A percentile compares a stretch with the other conserved stretches of the same genome.
phyloP scores from a whole-genome alignment of 2,329 filamentous ascomycete genomes.

The Capronia epimyces region DNA sequence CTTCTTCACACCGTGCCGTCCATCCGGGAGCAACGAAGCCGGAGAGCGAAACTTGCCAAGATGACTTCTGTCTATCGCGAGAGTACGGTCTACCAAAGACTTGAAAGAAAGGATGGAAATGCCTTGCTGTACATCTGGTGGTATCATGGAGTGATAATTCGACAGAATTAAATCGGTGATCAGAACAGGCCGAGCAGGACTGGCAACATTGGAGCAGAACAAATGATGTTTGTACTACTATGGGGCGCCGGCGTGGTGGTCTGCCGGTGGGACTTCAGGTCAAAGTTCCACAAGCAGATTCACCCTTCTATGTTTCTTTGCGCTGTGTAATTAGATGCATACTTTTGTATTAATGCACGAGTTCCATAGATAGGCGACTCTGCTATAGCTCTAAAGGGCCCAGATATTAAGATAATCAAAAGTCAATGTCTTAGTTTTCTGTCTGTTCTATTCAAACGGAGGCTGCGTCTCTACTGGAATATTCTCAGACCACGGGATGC shows the following conservation, averaged over 20 bases:
- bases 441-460: too few species aligned
- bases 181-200: background rate
- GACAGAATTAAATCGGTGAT: too few species aligned
- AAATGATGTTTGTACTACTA: conserved; percentile 6
- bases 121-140: too few species aligned
- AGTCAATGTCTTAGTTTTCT: too few species aligned
- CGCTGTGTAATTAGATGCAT: conserved; percentile 21
- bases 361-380: conserved; percentile 4
- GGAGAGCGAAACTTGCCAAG: too few species aligned
- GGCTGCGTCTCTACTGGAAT: too few species aligned
- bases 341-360: conserved; percentile 21
- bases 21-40: background rate
- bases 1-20: background rate
- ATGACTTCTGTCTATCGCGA: too few species aligned
- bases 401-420: conserved; percentile 7
- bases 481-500: too few species aligned
- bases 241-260: background rate
- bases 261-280: conserved; percentile 5
- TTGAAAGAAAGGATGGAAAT: too few species aligned
- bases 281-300: background rate
- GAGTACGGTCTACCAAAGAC: too few species aligned
- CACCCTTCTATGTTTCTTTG: conserved; percentile 1
- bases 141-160: too few species aligned
- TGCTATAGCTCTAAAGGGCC: conserved; percentile 2
- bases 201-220: background rate